These are phyloP conservation scores for Vaucheria bursata DNA, from an alignment of 352 stramenopile species.

Conservation along the genomic window DNA sequence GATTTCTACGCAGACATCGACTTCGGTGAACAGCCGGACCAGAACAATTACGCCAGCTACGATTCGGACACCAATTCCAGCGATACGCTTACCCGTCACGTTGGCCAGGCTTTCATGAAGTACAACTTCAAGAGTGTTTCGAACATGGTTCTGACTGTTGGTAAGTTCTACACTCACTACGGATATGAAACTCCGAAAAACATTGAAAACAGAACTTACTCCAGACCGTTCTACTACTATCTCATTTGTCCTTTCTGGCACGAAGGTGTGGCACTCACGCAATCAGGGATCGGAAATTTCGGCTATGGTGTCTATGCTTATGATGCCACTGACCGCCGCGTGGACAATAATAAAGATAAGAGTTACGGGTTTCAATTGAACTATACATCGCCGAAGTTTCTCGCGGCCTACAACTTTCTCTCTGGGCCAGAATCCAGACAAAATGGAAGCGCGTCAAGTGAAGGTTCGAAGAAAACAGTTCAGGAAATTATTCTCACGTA, in stretches of 20 bases:
- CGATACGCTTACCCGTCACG: neutral
- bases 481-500: neutral
- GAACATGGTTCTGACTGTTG: neutral
- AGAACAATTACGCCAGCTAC: neutral
- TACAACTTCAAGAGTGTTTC: neutral
- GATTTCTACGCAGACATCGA: slow-evolving; percentile 1
- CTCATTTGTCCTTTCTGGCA: slow-evolving; percentile 1
- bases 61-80: too few species aligned
- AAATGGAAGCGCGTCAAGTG: neutral
- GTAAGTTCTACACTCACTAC: neutral
- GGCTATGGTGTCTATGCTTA: neutral
- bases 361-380: neutral
- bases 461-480: neutral
- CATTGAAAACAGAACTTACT: neutral
- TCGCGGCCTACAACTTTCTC: neutral
- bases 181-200: neutral
- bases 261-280: neutral
- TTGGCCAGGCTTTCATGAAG: neutral
- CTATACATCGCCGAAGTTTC: neutral
- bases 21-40: neutral
- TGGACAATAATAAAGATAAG: neutral
- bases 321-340: neutral
- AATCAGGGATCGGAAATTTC: neutral
- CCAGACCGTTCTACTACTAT: neutral
- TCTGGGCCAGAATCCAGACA: neutral